Conservation (phyloP, 345 rosid species). For the Lepidium aucheri region DNA sequence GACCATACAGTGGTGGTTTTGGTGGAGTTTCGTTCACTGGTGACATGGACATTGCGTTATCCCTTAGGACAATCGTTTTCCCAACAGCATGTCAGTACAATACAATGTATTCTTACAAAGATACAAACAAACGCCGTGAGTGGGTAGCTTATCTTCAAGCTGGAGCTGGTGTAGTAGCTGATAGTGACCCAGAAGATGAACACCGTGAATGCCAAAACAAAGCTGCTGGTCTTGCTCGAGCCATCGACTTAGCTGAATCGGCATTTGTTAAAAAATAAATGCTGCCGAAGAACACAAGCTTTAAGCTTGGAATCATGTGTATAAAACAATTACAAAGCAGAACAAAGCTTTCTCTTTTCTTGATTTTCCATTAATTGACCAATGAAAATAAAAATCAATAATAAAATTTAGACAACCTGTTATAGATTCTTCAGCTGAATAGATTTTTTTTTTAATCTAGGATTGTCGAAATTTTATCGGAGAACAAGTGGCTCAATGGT, state of each 20-base stretch:
- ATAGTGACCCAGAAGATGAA: slow-evolving; percentile 70
- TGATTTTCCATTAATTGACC: background rate
- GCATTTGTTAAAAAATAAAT: slow-evolving; percentile 41
- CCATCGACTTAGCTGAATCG: slow-evolving; percentile 79
- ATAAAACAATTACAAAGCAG: slow-evolving; percentile 5
- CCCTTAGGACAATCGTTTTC: slow-evolving; percentile 80
- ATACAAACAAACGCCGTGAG: slow-evolving; percentile 40
- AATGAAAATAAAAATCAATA: background rate
- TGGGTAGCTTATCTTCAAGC: slow-evolving; percentile 88
- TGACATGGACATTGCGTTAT: slow-evolving; percentile 76
- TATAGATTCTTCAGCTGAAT: too few species aligned
- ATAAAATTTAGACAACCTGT: background rate
- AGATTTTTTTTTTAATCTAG: too few species aligned
- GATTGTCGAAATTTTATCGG: too few species aligned
- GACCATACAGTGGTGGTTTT: slow-evolving; percentile 92
- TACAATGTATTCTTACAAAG: slow-evolving; percentile 67
- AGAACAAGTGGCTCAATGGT: too few species aligned
- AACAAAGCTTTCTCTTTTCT: background rate
- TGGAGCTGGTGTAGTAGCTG: slow-evolving; percentile 81
- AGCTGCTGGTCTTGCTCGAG: slow-evolving; percentile 76
- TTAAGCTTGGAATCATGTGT: background rate
- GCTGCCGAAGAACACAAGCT: background rate
- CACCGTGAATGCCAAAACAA: slow-evolving; percentile 70
- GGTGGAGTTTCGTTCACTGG: slow-evolving; percentile 74
- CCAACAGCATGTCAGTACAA: slow-evolving; percentile 50